Base-by-base conservation (phyloP, 78 protist genomes). In the Protostelium mycophagum region DNA sequence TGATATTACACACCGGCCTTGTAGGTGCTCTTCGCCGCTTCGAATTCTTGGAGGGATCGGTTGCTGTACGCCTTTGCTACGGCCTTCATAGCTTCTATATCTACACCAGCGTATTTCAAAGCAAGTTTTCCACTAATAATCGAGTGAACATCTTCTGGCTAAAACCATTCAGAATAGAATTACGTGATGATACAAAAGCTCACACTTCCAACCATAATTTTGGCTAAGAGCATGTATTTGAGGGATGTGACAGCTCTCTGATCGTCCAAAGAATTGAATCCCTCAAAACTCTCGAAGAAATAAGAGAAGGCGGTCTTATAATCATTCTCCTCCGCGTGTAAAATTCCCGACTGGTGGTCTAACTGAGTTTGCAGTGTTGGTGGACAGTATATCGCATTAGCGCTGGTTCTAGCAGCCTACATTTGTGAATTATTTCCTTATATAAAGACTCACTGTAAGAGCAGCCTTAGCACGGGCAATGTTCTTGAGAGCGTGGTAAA, bases 281-380 rank as follows among this genome's bases (percentile, higher is more conserved):
- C 97, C 91, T 99, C 99, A 34, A 97, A 96, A 38, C 99, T 96
- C 91, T 99, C 99, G 86, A 86, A 98, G 51, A 99, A 97, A 96
- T 99, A 99, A 1, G 99, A 97, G 86, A 93, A 94, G 63, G 99
- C 99, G 0, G 99, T 98, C 94, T 98, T 98, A 93, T 84, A 98
- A 91, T 99, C 99, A 83, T 93, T 93, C 91, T 99, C 99, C 91
- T 99, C 99, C 16, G 99, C 98, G 51, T 97, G 96, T 25, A 99
- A 91, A 1, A 96, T 89, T 36, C 99, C 99, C 23, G 97, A 83
- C 93, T 96, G 97, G 93, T 95, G 88, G 86, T 98, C 98, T 83
- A 98, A 93, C 38, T 93, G 94, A 9, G 98, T 98, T 88, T 98
- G 99, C 36, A 97, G 94, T 37, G 35, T 86, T 28, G 99, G 99